Evolutionary conservation across 2,329 filamentous ascomycete species (phyloP), one percentile per base, ranked within the genome.

Genomic region (Rugonectria rugulosa): DNA sequence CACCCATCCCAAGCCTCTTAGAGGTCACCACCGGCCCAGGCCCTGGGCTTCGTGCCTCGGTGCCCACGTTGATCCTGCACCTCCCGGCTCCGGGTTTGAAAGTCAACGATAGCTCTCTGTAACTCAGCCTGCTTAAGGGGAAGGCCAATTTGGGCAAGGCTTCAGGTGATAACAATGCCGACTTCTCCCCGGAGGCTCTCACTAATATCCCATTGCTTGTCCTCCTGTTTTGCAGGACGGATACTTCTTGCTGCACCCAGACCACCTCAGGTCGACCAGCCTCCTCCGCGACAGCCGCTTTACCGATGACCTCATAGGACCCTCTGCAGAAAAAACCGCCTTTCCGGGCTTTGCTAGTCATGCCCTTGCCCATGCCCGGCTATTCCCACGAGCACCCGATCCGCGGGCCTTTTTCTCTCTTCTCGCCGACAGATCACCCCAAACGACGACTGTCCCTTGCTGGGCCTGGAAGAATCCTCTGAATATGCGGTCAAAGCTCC

Each of bases 241-340:
- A n/a, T n/a, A n/a, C n/a, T n/a, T n/a, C n/a, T n/a, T n/a, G n/a
- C n/a, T n/a, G n/a, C 53, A 42, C 48, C 43, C 6, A 27, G 11
- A 14, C 29, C 29, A 29, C 26, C 7, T 7, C 51, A 47, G 19
- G 42, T n/a, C 14, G 40, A 47, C 53, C 52, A 55, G 53, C 49
- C 53, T 40, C 32, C n/a, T 55, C 57, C 60, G 57, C 65, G 50
- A 57, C 61, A 65, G 52, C 56, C 63, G 58, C 60, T 53, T 31
- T 37, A 27, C 48, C 37, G 49, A 68, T 68, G 65, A 68, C 59
- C 62, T 68, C 65, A 68, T 68, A 48, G 45, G 45, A 17, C 37
- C 40, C 29, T 15, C 29, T 44, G 10, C 27, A 49, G 50, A 41
- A 27, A 53, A 45, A 53, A 19, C 21, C 45, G 37, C 26, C 21